Percentiles rank a stretch among this genome's conserved stretches.
phyloP scores from a whole-genome alignment of 75 land plant genomes.

The Cunninghamia lanceolata region DNA sequence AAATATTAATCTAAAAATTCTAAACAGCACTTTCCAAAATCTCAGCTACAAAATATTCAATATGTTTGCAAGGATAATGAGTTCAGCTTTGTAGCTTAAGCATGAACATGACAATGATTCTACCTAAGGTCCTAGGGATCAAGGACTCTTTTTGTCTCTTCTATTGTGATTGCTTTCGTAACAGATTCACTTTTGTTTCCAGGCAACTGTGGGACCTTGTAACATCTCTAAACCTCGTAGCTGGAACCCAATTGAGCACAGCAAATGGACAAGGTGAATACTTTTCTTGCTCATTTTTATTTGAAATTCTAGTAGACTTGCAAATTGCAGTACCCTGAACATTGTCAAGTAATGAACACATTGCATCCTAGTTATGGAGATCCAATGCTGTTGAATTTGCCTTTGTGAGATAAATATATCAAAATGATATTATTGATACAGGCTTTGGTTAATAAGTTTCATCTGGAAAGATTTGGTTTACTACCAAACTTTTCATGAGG shows the following conservation, averaged over 20 bases:
- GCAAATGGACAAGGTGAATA: slow-evolving; percentile 89
- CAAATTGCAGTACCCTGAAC: background rate
- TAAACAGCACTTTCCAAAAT: background rate
- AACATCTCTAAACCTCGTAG: slow-evolving; percentile 68
- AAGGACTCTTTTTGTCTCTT: background rate
- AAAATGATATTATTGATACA: background rate
- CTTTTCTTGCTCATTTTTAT: background rate
- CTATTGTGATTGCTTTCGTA: background rate
- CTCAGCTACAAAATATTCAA: background rate
- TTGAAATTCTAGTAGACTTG: background rate
- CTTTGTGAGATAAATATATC: background rate
- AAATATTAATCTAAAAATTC: no score
- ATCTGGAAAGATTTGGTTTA: background rate
- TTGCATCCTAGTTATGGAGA: background rate
- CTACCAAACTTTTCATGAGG: background rate
- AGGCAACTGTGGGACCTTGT: slow-evolving; percentile 96
- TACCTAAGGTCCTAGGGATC: background rate
- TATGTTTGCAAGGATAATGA: background rate
- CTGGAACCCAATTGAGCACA: slow-evolving; percentile 83
- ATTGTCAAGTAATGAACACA: background rate
- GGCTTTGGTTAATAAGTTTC: background rate
- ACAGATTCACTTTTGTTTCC: slow-evolving; percentile 20
- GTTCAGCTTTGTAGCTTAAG: background rate
- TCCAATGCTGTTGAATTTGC: background rate
- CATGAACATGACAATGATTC: background rate